These are phyloP conservation scores for Paecilomyces variotii DNA, from an alignment of 2,329 filamentous ascomycete genomes.

Conservation along the genomic window DNA sequence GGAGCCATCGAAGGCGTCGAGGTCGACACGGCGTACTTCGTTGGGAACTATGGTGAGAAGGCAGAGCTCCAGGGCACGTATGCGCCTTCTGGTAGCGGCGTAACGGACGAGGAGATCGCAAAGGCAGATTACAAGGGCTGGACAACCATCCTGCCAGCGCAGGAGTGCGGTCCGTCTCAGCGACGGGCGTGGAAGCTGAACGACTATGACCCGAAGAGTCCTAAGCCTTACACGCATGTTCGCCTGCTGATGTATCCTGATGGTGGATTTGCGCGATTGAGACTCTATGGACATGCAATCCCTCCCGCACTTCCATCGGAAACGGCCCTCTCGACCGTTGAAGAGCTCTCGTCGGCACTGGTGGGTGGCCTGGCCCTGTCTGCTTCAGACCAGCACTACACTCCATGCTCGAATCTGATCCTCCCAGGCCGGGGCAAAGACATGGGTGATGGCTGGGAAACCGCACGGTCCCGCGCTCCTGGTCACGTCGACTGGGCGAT, in stretches of 20 bases:
- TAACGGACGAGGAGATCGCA: constrained; percentile 22
- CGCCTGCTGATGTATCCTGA: constrained; percentile 40
- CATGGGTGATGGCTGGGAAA: constrained; percentile 41
- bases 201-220: constrained; percentile 13
- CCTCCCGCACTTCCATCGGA: constrained; percentile 18
- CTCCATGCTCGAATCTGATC: constrained; percentile 31
- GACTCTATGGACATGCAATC: constrained; percentile 36
- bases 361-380: constrained; percentile 32
- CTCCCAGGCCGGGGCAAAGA: constrained; percentile 37
- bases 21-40: constrained; percentile 38
- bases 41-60: constrained; percentile 39
- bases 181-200: constrained; percentile 34
- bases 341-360: constrained; percentile 35
- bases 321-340: constrained; percentile 9
- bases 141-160: constrained; percentile 30
- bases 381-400: constrained; percentile 37
- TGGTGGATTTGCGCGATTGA: constrained; percentile 36
- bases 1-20: constrained; percentile 35
- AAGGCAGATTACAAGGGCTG: constrained; percentile 27
- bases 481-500: constrained; percentile 38
- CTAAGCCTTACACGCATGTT: constrained; percentile 35
- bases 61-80: constrained; percentile 32
- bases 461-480: constrained; percentile 29
- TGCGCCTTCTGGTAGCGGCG: constrained; percentile 10
- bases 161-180: constrained; percentile 33